Evolutionary conservation across 805 yeast species (phyloP).

Genomic region (Candida awuae): DNA sequence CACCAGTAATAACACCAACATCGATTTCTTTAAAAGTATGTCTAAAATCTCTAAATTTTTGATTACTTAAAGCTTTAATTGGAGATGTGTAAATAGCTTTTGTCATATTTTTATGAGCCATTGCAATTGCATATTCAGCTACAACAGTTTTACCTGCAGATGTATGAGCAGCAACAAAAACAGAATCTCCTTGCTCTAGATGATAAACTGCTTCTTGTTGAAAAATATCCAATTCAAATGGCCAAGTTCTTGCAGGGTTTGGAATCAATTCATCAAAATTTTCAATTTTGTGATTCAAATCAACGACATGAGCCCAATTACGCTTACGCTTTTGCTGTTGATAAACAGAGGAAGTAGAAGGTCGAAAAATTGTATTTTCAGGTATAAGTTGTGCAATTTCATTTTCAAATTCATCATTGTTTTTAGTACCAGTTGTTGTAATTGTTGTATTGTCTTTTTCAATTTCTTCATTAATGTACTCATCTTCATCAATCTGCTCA

Average conservation of each 20-base stretch:
- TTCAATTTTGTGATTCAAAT: constrained; percentile 70
- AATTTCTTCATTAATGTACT: constrained; percentile 1
- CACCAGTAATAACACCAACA: constrained; percentile 98
- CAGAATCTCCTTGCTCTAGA: constrained; percentile 96
- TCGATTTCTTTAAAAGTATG: constrained; percentile 85
- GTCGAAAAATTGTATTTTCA: constrained; percentile 21
- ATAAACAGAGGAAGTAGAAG: constrained; percentile 12
- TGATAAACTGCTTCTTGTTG: constrained; percentile 97
- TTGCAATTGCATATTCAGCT: constrained; percentile 96
- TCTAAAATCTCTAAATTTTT: constrained; percentile 86
- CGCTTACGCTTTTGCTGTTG: constrained; percentile 23
- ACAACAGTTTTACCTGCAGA: constrained; percentile 98
- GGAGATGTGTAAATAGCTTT: constrained; percentile 96
- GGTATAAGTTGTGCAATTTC: constrained; percentile 27
- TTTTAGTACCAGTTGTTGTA: constrained; percentile 18
- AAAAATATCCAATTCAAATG: constrained; percentile 88
- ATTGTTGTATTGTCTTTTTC: too few relatives aligned
- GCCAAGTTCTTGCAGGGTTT: constrained; percentile 88
- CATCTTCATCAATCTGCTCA: constrained; percentile 5
- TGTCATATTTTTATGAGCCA: constrained; percentile 94
- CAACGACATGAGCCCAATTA: constrained; percentile 95
- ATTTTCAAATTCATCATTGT: constrained; percentile 29
- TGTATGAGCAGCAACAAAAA: constrained; percentile 97
- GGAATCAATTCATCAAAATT: constrained; percentile 88
- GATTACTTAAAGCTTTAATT: constrained; percentile 89